Evolutionary conservation across 192 early-diverging fungal species (phyloP).

Genomic region (Oehlia diaphana): DNA sequence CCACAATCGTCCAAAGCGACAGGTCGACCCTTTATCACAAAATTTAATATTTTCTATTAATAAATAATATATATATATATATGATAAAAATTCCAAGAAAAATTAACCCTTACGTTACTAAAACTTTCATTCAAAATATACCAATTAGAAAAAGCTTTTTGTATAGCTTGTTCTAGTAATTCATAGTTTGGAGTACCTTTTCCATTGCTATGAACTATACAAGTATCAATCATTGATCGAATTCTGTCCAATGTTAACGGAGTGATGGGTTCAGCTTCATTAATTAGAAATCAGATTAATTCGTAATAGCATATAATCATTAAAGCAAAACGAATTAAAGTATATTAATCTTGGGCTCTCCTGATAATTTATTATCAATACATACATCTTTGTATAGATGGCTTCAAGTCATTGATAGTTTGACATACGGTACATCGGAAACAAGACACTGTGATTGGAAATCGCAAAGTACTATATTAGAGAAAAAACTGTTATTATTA

Average conservation of each 20-base stretch:
- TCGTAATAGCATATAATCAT: background rate
- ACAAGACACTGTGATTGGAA: conserved; percentile 67
- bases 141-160: conserved; percentile 59
- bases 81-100: background rate
- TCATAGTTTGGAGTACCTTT: background rate
- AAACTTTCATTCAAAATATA: conserved; percentile 65
- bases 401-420: conserved; percentile 74
- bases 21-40: conserved; percentile 38
- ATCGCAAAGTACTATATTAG: conserved; percentile 62
- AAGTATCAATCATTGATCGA: conserved; percentile 41
- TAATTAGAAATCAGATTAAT: background rate
- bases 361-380: background rate
- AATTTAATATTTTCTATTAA: background rate
- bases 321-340: background rate
- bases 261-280: conserved; percentile 11
- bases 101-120: conserved; percentile 34
- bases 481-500: background rate
- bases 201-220: conserved; percentile 25
- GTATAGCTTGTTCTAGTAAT: conserved; percentile 47
- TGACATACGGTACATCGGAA: conserved; percentile 93
- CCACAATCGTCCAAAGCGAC: conserved; percentile 55
- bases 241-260: conserved; percentile 48
- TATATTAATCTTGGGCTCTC: background rate
- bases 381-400: conserved; percentile 38
- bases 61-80: background rate